Base-by-base conservation (phyloP, 805 yeast species). In the Lachancea waltii region DNA sequence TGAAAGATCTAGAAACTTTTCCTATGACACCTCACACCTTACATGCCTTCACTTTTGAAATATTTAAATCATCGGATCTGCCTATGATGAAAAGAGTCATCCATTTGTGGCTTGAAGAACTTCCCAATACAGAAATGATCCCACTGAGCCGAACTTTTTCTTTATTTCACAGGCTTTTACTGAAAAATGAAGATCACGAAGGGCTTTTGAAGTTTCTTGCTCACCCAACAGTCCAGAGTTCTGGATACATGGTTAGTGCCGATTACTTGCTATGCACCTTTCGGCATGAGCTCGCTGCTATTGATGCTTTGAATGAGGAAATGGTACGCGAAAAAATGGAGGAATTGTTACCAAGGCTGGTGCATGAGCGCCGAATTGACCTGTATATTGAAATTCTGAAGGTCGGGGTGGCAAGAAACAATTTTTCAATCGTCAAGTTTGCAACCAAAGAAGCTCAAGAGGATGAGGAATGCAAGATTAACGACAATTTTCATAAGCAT, bases 1-100 rank as follows among this genome's bases (percentile, higher is more conserved):
- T 58, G 33, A 46, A 49, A 11, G 53, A 54, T 41, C 54, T 51
- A 24, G 60, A 58, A 20, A 51, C 52, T 0, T 59, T 58, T 29
- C 56, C 55, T 1, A 30, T 59, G 14, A 40, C 46, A 3, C 28
- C 43, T 8, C 30, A 28, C 3, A 51, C 52, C 6, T 42, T 59
- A 8, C 41, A 43, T 20, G 22, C 18, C n/a, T 47, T 56, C 32
- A 31, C 55, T 1, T 32, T 36, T 23, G 48, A 47, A 11, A 25
- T 59, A 29, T 35, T 42, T 20, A 36, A 35, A 28, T 40, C 36
- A 7, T 34, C 41, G 14, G 58, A 56, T 30, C 43, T 48, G 23
- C 40, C 44, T 11, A 34, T 46, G 1, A 42, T 56, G 43, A 45
- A 51, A 16, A 41, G 33, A 13, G 44, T 57, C 16, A 51, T 51